Conservation (phyloP, 1,284 basidiomycete genomes). For the Ustilago vetiveriae region DNA sequence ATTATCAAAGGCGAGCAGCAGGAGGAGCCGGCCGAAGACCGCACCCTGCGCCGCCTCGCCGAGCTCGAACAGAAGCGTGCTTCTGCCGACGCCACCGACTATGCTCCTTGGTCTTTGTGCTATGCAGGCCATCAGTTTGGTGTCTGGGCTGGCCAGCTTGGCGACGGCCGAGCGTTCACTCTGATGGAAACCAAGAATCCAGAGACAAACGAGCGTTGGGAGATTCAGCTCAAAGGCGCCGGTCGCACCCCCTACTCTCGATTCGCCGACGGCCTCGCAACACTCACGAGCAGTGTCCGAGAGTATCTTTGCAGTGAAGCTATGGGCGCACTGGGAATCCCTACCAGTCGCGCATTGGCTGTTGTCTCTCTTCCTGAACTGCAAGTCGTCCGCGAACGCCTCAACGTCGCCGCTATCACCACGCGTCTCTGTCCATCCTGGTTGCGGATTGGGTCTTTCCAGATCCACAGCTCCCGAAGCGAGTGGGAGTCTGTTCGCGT, state of each 20-base stretch:
- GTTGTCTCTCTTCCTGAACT: slow-evolving; percentile 81
- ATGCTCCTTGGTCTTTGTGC: slow-evolving; percentile 61
- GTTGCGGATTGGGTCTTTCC: slow-evolving; percentile 89
- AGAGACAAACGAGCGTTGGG: slow-evolving; percentile 66
- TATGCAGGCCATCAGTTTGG: slow-evolving; percentile 78
- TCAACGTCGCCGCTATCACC: slow-evolving; percentile 81
- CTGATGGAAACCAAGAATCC: slow-evolving; percentile 77
- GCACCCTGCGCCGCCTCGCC: slow-evolving; percentile 25
- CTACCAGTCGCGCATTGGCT: slow-evolving; percentile 86
- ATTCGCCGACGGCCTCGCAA: slow-evolving; percentile 89
- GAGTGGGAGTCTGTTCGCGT: slow-evolving; percentile 74
- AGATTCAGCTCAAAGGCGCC: slow-evolving; percentile 92
- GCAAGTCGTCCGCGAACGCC: slow-evolving; percentile 80
- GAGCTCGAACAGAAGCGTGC: slow-evolving; percentile 38
- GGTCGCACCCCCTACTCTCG: slow-evolving; percentile 94
- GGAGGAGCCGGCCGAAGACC: slow-evolving; percentile 22
- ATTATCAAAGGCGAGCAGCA: slow-evolving; percentile 33
- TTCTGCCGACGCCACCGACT: slow-evolving; percentile 17
- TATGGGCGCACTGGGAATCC: slow-evolving; percentile 84
- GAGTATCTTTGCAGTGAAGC: slow-evolving; percentile 77
- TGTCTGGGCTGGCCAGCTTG: slow-evolving; percentile 92
- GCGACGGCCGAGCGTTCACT: slow-evolving; percentile 91
- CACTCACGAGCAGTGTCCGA: slow-evolving; percentile 87
- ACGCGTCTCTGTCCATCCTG: slow-evolving; percentile 89
- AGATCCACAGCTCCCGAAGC: slow-evolving; percentile 76